These are phyloP conservation scores for Blumeriella jaapii DNA, from an alignment of 2,329 filamentous ascomycete genomes.

Conservation along the genomic window DNA sequence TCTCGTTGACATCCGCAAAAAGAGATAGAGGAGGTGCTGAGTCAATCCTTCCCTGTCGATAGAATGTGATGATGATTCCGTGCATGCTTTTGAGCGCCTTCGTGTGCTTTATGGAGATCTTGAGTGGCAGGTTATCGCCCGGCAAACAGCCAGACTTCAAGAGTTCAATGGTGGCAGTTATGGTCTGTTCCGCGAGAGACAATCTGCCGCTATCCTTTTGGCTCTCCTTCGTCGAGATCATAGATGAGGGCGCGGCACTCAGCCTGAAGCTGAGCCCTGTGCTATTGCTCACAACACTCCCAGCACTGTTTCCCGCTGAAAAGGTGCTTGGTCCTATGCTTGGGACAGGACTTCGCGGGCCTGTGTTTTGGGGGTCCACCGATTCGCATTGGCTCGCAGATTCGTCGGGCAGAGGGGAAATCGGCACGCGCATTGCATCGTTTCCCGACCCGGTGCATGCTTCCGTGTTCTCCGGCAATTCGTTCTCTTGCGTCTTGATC, in stretches of 20 bases:
- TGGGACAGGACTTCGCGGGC: constrained; percentile 34
- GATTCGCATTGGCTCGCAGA: constrained; percentile 26
- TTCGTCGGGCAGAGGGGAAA: constrained; percentile 24
- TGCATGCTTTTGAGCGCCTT: constrained; percentile 84
- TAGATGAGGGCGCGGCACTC: constrained; percentile 27
- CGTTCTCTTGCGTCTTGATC: constrained; percentile 15
- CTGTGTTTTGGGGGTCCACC: constrained; percentile 30
- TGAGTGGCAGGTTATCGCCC: constrained; percentile 72
- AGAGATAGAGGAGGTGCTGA: constrained; percentile 46
- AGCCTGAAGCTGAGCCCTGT: constrained; percentile 35
- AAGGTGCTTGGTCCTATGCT: constrained; percentile 54
- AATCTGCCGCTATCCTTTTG: constrained; percentile 38
- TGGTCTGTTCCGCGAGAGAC: constrained; percentile 59
- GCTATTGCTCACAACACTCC: constrained; percentile 38
- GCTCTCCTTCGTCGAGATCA: constrained; percentile 34
- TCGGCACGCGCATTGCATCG: constrained; percentile 13
- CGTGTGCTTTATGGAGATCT: constrained; percentile 74
- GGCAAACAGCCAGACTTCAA: constrained; percentile 73
- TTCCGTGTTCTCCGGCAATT: constrained; percentile 17
- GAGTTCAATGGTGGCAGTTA: constrained; percentile 76
- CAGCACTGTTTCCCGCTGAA: constrained; percentile 59
- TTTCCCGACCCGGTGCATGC: constrained; percentile 12
- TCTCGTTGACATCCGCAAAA: constrained; percentile 40
- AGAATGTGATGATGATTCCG: constrained; percentile 85
- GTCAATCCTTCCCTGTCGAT: constrained; percentile 83